Evolutionary conservation across 345 rosid species (phyloP).

Genomic region (Streptanthus diversifolius): DNA sequence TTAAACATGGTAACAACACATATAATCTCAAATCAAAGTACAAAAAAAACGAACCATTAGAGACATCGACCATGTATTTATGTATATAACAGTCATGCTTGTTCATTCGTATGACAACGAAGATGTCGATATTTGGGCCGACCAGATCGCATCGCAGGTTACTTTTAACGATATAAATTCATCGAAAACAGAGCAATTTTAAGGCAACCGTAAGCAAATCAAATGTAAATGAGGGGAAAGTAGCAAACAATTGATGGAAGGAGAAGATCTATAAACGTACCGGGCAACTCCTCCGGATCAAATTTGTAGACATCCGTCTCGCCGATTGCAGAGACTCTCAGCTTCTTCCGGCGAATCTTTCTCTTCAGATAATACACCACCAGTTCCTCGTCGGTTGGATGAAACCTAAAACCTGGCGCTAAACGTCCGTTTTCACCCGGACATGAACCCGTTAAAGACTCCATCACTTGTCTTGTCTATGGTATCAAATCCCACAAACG

Average conservation of each 20-base stretch:
- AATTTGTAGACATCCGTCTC: slow-evolving; percentile 86
- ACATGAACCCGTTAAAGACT: neutral
- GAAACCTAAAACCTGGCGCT: slow-evolving; percentile 96
- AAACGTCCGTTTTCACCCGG: slow-evolving; percentile 35
- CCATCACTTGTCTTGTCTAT: slow-evolving; percentile 12
- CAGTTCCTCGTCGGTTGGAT: slow-evolving; percentile 94
- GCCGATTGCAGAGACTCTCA: slow-evolving; percentile 55
- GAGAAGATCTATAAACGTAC: slow-evolving; percentile 31
- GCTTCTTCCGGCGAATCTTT: slow-evolving; percentile 61
- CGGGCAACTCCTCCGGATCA: slow-evolving; percentile 92
- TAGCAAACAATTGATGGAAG: neutral
- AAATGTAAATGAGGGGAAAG: neutral
- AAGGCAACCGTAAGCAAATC: neutral
- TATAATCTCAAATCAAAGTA: neutral
- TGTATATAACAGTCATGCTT: too few species aligned
- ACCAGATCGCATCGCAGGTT: neutral
- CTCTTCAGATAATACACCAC: slow-evolving; percentile 68
- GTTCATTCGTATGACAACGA: neutral
- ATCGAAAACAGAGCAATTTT: neutral
- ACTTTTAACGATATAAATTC: neutral
- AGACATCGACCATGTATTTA: too few species aligned
- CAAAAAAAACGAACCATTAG: neutral
- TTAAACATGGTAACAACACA: neutral
- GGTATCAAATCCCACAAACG: neutral
- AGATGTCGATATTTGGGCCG: neutral